Percentiles rank a stretch among this genome's conserved stretches.
Conservation (phyloP, 805 yeast genomes). For the Ogataea allantospora region DNA sequence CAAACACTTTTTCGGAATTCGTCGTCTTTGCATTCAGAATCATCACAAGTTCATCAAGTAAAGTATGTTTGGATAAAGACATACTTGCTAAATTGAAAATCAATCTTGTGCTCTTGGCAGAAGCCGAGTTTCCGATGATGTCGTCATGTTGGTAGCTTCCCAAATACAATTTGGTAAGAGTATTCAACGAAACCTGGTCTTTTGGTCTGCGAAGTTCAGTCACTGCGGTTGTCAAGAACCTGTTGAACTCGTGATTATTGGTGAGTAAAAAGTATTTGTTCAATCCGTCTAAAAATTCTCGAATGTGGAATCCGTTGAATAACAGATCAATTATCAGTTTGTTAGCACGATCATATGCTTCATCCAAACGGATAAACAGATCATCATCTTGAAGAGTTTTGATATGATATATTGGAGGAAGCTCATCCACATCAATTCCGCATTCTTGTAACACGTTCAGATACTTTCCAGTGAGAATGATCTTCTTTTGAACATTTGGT, state of each 20-base stretch:
- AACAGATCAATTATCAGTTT: conserved; percentile 53
- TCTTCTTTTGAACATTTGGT: conserved; percentile 54
- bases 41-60: conserved; percentile 39
- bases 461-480: conserved; percentile 81
- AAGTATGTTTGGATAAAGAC: conserved; percentile 19
- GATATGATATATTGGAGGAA: conserved; percentile 8
- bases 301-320: conserved; percentile 58
- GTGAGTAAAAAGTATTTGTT: conserved; percentile 59
- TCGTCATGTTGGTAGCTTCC: conserved; percentile 19
- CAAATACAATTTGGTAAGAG: conserved; percentile 34
- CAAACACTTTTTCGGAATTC: conserved; percentile 51
- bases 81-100: conserved; percentile 20
- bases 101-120: conserved; percentile 27
- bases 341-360: conserved; percentile 70
- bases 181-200: conserved; percentile 27
- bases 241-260: conserved; percentile 48
- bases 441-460: conserved; percentile 68
- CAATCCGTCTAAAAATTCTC: conserved; percentile 44
- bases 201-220: conserved; percentile 48
- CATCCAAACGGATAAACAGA: conserved; percentile 53
- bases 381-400: conserved; percentile 33
- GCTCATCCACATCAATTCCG: conserved; percentile 38
- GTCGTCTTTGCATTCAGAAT: conserved; percentile 54
- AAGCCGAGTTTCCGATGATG: conserved; percentile 1
- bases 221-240: conserved; percentile 49